Evolutionary conservation across 2,329 filamentous ascomycete genomes (phyloP).

Genomic region (Ascochyta pisi): DNA sequence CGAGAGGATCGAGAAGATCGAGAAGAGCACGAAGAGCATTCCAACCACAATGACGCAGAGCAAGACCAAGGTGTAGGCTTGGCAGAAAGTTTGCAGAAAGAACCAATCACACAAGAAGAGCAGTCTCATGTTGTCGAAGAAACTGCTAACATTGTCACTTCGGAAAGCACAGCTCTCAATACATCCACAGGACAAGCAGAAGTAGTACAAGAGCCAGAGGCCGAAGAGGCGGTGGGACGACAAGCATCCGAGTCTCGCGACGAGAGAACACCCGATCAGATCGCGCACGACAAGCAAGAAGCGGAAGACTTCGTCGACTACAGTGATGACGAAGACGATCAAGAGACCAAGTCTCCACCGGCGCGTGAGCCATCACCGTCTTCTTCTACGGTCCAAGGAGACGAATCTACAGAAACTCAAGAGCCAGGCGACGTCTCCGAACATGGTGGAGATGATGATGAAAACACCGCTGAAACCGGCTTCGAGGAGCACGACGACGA

Average conservation of each 20-base stretch:
- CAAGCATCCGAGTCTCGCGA: neutral
- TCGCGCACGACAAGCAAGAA: constrained; percentile 25
- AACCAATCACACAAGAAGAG: neutral
- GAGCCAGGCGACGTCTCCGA: constrained; percentile 9
- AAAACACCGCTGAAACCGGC: constrained; percentile 4
- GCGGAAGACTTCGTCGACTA: constrained; percentile 59
- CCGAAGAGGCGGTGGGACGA: neutral
- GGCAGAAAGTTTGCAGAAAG: constrained; percentile 2
- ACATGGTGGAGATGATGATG: constrained; percentile 10
- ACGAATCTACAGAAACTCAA: constrained; percentile 29
- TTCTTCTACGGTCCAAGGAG: constrained; percentile 46
- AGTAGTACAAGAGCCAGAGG: neutral
- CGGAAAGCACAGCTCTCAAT: neutral
- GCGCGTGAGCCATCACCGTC: constrained; percentile 31
- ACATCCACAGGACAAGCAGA: neutral
- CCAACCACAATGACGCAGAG: constrained; percentile 2
- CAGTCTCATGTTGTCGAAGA: neutral
- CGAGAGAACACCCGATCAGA: constrained; percentile 15
- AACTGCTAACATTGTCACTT: constrained; percentile 1
- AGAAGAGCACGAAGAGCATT: constrained; percentile 3
- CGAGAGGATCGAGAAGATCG: neutral
- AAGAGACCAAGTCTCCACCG: constrained; percentile 15
- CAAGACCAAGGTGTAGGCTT: constrained; percentile 4
- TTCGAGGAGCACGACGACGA: constrained; percentile 15
- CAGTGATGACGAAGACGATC: constrained; percentile 54